Base-by-base conservation (phyloP, 140 eudicot genomes). In the Flaveria floridana region DNA sequence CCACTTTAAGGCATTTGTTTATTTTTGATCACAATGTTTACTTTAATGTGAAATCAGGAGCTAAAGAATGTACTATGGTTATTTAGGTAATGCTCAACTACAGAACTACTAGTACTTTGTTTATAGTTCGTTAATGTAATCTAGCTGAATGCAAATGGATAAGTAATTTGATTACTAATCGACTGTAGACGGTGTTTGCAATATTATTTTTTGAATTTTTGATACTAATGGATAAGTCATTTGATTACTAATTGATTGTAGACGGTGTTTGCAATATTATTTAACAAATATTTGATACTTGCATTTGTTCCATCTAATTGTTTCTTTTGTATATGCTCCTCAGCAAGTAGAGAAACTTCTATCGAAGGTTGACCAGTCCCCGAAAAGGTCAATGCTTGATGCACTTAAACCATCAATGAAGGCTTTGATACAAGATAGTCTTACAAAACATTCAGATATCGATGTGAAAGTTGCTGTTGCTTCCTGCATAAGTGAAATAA, bases 401-500 rank as follows among this genome's bases (percentile, higher is more conserved):
- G 96, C 93, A 15, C 89, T 86, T 64, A 71, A 85, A 73, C 89
- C 92, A 53, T 78, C 86, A 11, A 83, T 73, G 84, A 89, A 56
- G 56, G 91, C 96, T 23, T 73, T 91, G 83, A 76, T 89, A 18
- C 41, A 78, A 1, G 86, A 89, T 19, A 76, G 70, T 9, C 88
- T 85, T 19, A 12, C 84, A 52, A 77, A 80, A 81, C 96, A 91
- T 81, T 73, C 89, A 7, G 89, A 91, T 63, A 76, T 20, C 2
- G 96, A 89, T 75, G 96, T 91, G 15, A 85, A 84, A 72, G 97
- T 87, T 71, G 87, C 88, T 6, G 87, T 87, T 48, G 96, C 97
- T 30, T 76, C 96, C 2, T 91, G 97, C 86, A 89, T 91, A 62
- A 91, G 94, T 69, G 97, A 91, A 82, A 91, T 91, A 20, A 91